Evolutionary conservation across 495 filamentous ascomycete species (phyloP), one percentile per base, ranked within the genome.

Genomic region (Apodospora peruviana): DNA sequence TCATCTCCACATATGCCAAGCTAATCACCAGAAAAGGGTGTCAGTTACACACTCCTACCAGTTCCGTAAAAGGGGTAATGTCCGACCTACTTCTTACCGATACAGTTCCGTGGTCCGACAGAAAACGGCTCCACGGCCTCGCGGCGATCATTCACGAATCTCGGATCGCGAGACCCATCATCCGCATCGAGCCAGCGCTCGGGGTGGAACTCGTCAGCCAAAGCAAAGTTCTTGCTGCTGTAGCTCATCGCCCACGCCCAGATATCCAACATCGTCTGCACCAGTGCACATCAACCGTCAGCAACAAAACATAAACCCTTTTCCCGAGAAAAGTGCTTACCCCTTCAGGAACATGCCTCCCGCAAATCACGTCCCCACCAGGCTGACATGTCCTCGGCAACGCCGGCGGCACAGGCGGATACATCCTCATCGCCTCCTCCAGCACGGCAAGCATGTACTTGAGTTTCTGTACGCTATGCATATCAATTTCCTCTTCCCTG

Each of bases 361-460:
- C 80, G 19, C 60, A 50, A 25, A 86, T 71, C 1, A 52, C 56
- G 22, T 56, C 68, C 17, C 82, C 81, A 0, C 65, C 69, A 5
- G 59, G 48, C 2, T 75, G 70, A 7, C 61, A 59, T 0, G 66
- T 37, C 5, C 81, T 64, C 3, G 74, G 71, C 10, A 58, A n/a
- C 8, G 20, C 68, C 21, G 52, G 62, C 0, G 75, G 68, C 0
- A 75, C 65, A 0, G 81, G 78, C 1, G 81, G 75, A 50, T 76
- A 78, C 41, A 81, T 59, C 2, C 82, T 72, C 65, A 85, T 58
- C 1, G 67, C 55, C 59, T 86, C 82, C 20, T 79, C 60, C 4
- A 84, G 56, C n/a, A 73, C 73, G 3, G 79, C 81, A 8, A 75
- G 40, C 59, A 83, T 62, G 59, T 83, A 85, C 2, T 62, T 32